These are phyloP conservation scores for Phytophthora melonis DNA, from an alignment of 352 stramenopile genomes.

Conservation along the genomic window DNA sequence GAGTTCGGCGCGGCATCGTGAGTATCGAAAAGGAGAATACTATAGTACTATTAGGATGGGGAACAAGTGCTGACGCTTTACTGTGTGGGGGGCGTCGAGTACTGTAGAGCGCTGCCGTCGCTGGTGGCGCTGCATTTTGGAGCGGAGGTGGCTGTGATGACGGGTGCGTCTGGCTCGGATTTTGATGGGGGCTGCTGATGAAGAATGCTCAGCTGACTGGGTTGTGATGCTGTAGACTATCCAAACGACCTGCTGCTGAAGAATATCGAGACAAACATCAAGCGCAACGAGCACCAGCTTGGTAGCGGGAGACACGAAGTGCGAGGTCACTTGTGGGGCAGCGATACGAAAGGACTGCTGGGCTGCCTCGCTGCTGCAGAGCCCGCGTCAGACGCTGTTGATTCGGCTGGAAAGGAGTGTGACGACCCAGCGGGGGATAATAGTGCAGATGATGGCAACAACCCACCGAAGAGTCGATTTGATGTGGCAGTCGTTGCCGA, in stretches of 20 bases:
- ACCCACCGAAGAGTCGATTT: slow-evolving; percentile 24
- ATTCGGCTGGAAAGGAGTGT: not conserved
- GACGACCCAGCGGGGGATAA: not conserved
- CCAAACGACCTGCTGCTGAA: slow-evolving; percentile 53
- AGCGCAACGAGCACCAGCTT: slow-evolving; percentile 46
- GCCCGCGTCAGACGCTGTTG: not conserved
- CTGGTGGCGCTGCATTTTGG: slow-evolving; percentile 56
- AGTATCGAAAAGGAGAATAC: slow-evolving; percentile 6
- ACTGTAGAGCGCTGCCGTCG: slow-evolving; percentile 51
- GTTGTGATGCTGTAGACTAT: slow-evolving; percentile 44
- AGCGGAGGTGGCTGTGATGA: slow-evolving; percentile 52
- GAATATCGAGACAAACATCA: slow-evolving; percentile 56
- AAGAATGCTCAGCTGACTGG: not conserved
- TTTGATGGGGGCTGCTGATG: not conserved
- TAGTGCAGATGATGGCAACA: not conserved
- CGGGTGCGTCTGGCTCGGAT: slow-evolving; percentile 28
- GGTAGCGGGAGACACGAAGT: slow-evolving; percentile 40
- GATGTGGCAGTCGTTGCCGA: slow-evolving; percentile 60
- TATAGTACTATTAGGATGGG: too few species aligned
- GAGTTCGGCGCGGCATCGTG: slow-evolving; percentile 68
- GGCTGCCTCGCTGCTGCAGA: slow-evolving; percentile 21
- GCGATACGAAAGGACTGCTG: slow-evolving; percentile 30
- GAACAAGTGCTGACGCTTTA: not conserved
- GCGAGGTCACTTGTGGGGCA: slow-evolving; percentile 54
- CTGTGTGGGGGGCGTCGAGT: too few species aligned